A percentile compares a stretch with the other conserved stretches of the same genome.
Evolutionary conservation across 768 basidiomycete genomes (phyloP).

Genomic region (Phanerochaete carnosa): DNA sequence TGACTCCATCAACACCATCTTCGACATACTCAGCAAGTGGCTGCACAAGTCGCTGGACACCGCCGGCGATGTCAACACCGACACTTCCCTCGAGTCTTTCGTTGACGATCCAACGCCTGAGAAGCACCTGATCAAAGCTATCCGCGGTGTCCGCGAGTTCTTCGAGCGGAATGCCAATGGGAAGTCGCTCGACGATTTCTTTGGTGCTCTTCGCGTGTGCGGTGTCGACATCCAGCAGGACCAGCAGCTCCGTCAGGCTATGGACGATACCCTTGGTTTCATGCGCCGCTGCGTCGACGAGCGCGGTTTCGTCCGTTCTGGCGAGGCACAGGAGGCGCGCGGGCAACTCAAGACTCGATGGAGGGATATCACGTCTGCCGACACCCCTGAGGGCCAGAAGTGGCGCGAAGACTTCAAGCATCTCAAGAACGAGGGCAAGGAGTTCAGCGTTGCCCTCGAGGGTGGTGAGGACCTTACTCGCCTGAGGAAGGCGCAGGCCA

Average conservation of each 20-base stretch:
- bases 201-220: conserved; percentile 38
- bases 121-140: conserved; percentile 54
- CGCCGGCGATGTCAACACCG: conserved; percentile 40
- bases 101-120: conserved; percentile 62
- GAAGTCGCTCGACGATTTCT: conserved; percentile 48
- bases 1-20: conserved; percentile 52
- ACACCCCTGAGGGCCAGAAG: conserved; percentile 38
- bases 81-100: conserved; percentile 49
- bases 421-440: conserved; percentile 42
- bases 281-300: conserved; percentile 45
- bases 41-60: conserved; percentile 48
- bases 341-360: conserved; percentile 48
- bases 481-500: conserved; percentile 44
- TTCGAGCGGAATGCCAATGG: conserved; percentile 52
- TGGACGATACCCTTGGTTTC: conserved; percentile 46
- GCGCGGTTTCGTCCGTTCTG: conserved; percentile 49
- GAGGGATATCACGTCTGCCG: conserved; percentile 43
- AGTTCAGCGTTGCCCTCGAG: conserved; percentile 43
- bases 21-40: conserved; percentile 56
- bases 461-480: conserved; percentile 46
- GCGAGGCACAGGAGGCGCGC: conserved; percentile 38
- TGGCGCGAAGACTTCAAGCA: conserved; percentile 50
- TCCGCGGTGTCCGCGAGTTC: conserved; percentile 37
- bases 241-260: conserved; percentile 49
- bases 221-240: conserved; percentile 52